Percentiles rank a stretch among this genome's conserved stretches.
These are phyloP conservation scores for Linnemannia schmuckeri DNA, from an alignment of 192 early-diverging fungal species.

Conservation along the genomic window DNA sequence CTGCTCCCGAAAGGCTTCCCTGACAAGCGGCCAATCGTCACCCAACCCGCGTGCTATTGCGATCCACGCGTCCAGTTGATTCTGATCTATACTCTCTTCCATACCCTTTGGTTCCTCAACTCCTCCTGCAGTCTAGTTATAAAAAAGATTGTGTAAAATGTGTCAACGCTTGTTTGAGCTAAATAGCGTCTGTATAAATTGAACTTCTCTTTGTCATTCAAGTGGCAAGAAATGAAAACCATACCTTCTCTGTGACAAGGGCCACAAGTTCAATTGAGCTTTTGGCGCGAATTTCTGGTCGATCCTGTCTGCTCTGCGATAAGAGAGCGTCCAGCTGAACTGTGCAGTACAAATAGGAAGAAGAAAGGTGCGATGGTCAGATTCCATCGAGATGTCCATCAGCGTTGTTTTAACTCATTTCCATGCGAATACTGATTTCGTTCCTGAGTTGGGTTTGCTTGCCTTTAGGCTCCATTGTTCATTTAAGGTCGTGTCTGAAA, in stretches of 20 bases:
- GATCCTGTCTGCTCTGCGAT: slow-evolving; percentile 21
- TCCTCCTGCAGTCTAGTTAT: background rate
- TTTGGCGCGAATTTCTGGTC: slow-evolving; percentile 39
- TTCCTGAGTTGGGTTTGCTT: background rate
- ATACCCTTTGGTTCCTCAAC: background rate
- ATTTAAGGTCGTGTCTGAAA: background rate
- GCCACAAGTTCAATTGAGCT: slow-evolving; percentile 33
- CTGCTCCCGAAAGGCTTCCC: slow-evolving; percentile 39
- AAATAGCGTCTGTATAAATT: background rate
- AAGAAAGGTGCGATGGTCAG: background rate
- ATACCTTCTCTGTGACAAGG: slow-evolving; percentile 20
- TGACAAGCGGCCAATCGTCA: slow-evolving; percentile 40
- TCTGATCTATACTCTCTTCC: background rate
- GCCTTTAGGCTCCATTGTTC: background rate
- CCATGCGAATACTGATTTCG: background rate
- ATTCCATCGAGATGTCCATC: background rate
- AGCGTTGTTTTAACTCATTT: background rate
- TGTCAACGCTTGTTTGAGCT: background rate
- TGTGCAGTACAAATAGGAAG: background rate
- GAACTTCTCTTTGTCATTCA: background rate
- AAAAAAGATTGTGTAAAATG: background rate
- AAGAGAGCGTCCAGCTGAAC: slow-evolving; percentile 21
- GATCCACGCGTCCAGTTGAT: slow-evolving; percentile 16
- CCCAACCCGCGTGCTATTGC: slow-evolving; percentile 15
- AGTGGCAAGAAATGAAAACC: background rate